Base-by-base conservation (phyloP, 805 yeast species). In the Teunomyces atbi region DNA sequence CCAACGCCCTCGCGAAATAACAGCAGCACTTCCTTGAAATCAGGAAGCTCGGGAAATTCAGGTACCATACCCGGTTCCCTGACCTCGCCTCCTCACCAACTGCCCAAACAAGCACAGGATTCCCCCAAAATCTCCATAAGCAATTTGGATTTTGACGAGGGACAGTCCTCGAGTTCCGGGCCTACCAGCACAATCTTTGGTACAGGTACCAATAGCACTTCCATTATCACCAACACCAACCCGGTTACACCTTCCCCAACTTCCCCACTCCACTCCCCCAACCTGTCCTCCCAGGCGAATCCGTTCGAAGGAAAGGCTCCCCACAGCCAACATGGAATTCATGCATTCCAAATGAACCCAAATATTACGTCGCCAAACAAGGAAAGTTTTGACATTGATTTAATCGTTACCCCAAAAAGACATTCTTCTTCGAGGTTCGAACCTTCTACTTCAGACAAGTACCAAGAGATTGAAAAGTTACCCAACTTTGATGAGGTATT, bases 381-480 rank as follows among this genome's bases (percentile, higher is more conserved):
- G 59, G 87, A 86, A 54, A 82, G 73, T 36, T 74, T 79, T 50
- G 89, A 88, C 54, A 76, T 91, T 47, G 98, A 91, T 59, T 77
- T 91, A 55, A 85, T 91, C 44, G 83, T 62, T 16, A 63, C 74
- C 2, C 97, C 97, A 18, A 89, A 87, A 60, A 82, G 98, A 61
- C 98, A 92, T 64, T 86, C 92, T 43, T 87, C 96, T 23, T 88
- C 96, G 28, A 77, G 97, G 55, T 89, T 94, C 55, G 97, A 91
- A 65, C 88, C 95, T 7, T 54, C 67, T 13, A 78, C 86, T 6
- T 53, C 60, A 12, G 76, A 69, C 37, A 59, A 57, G 42, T 58
- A 65, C 45, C 71, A 65, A 44, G 74, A 74, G 30, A 78, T 84
- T 77, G 70, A 84, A 51, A 85, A 84, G 64, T 78, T 92, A 50